Percentiles rank a stretch among this genome's conserved stretches.
These are phyloP conservation scores for Colletotrichum sojae DNA, from an alignment of 2,329 filamentous ascomycete genomes.

Conservation along the genomic window DNA sequence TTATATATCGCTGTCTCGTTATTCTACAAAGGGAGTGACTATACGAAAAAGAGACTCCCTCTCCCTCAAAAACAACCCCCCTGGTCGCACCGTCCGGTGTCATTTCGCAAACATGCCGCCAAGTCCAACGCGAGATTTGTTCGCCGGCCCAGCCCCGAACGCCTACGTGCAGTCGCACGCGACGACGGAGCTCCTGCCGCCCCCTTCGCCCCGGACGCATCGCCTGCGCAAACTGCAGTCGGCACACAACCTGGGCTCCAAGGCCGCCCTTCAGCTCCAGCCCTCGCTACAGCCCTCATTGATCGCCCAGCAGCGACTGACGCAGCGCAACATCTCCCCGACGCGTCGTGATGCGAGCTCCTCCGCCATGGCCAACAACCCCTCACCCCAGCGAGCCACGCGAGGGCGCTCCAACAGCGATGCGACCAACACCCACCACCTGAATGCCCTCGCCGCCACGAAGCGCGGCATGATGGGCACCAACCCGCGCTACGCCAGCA, in stretches of 20 bases:
- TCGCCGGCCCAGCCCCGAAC: conserved; percentile 44
- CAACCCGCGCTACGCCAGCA: conserved; percentile 62
- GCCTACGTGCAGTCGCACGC: conserved; percentile 38
- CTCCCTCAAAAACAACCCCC: neutral
- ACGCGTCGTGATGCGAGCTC: conserved; percentile 40
- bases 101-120: conserved; percentile 45
- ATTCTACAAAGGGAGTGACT: conserved; percentile 15
- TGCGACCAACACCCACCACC: conserved; percentile 63
- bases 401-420: conserved; percentile 82
- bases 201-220: conserved; percentile 75
- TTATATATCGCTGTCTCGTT: conserved; percentile 16
- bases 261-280: conserved; percentile 57
- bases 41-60: conserved; percentile 1
- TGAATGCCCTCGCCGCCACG: conserved; percentile 52
- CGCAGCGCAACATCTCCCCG: conserved; percentile 51
- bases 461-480: conserved; percentile 50
- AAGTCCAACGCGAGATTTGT: conserved; percentile 49
- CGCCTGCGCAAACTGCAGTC: conserved; percentile 83
- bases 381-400: conserved; percentile 69
- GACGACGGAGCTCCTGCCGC: conserved; percentile 64
- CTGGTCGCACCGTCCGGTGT: conserved; percentile 32
- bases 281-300: conserved; percentile 59
- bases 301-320: conserved; percentile 74
- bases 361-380: conserved; percentile 47
- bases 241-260: conserved; percentile 76